Evolutionary conservation across 805 yeast genomes (phyloP).

Genomic region (Saccharomycopsis selenospora): DNA sequence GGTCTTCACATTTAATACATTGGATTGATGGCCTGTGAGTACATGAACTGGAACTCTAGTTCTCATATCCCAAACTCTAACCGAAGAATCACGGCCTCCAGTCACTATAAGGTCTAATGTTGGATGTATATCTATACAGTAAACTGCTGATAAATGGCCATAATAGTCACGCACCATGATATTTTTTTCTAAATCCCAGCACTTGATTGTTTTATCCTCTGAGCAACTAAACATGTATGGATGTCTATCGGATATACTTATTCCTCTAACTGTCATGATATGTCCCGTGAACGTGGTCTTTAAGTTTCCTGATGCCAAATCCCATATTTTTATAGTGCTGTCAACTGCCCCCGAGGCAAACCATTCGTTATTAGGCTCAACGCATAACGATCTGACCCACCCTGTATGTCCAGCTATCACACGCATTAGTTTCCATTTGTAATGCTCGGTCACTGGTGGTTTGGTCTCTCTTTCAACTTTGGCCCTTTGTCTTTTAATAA

Average conservation of each 20-base stretch:
- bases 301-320: constrained; percentile 60
- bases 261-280: constrained; percentile 76
- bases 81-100: constrained; percentile 83
- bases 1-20: constrained; percentile 62
- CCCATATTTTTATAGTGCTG: constrained; percentile 87
- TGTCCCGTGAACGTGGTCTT: constrained; percentile 84
- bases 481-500: constrained; percentile 15
- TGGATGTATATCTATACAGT: constrained; percentile 79
- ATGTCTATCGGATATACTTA: constrained; percentile 63
- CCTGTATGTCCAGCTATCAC: constrained; percentile 89
- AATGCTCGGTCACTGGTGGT: constrained; percentile 34
- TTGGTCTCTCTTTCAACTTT: not conserved
- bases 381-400: constrained; percentile 76
- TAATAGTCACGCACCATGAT: constrained; percentile 78
- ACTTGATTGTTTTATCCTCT: constrained; percentile 85
- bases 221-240: constrained; percentile 90
- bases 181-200: constrained; percentile 94
- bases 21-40: constrained; percentile 71
- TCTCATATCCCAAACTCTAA: constrained; percentile 91
- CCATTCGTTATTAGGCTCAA: constrained; percentile 86
- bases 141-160: constrained; percentile 90
- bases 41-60: constrained; percentile 68
- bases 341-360: constrained; percentile 91
- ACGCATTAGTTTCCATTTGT: constrained; percentile 63
- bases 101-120: constrained; percentile 75